Percentiles rank a stretch among this genome's conserved stretches.
Evolutionary conservation across 352 stramenopile species (phyloP).

Genomic region (Pythium rishiriense): DNA sequence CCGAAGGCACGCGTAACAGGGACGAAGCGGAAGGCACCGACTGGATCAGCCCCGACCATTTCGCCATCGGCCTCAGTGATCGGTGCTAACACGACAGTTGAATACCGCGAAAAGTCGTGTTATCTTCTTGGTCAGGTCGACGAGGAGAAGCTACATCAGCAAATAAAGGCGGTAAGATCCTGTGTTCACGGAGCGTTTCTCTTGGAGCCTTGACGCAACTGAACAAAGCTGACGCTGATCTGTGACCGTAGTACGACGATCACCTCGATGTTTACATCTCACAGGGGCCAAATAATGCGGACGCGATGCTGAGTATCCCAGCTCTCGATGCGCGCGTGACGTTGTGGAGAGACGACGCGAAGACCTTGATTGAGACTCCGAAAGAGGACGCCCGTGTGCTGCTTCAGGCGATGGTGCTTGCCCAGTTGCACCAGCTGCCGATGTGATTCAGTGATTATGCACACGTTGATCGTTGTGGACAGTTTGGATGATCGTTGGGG

Average conservation of each 20-base stretch:
- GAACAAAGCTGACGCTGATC: background rate
- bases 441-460: conserved; percentile 2
- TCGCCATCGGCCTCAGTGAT: conserved; percentile 16
- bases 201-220: background rate
- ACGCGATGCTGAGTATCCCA: conserved; percentile 84
- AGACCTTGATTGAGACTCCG: conserved; percentile 80
- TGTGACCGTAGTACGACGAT: conserved; percentile 49
- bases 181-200: background rate
- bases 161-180: conserved; percentile 73
- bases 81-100: conserved; percentile 37
- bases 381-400: conserved; percentile 67
- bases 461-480: background rate
- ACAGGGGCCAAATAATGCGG: conserved; percentile 71
- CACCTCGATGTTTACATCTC: conserved; percentile 77
- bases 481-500: background rate
- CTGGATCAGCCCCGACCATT: conserved; percentile 6
- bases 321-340: conserved; percentile 72
- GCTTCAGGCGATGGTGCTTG: conserved; percentile 40
- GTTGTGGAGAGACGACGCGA: conserved; percentile 73
- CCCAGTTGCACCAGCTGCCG: conserved; percentile 25
- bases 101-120: conserved; percentile 60
- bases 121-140: conserved; percentile 73
- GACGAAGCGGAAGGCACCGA: conserved; percentile 20
- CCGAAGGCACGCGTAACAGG: conserved; percentile 17
- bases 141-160: conserved; percentile 75